Evolutionary conservation across 2,329 filamentous ascomycete genomes (phyloP), one percentile per base, ranked within the genome.

Genomic region (Penicillium aurantiogriseum): DNA sequence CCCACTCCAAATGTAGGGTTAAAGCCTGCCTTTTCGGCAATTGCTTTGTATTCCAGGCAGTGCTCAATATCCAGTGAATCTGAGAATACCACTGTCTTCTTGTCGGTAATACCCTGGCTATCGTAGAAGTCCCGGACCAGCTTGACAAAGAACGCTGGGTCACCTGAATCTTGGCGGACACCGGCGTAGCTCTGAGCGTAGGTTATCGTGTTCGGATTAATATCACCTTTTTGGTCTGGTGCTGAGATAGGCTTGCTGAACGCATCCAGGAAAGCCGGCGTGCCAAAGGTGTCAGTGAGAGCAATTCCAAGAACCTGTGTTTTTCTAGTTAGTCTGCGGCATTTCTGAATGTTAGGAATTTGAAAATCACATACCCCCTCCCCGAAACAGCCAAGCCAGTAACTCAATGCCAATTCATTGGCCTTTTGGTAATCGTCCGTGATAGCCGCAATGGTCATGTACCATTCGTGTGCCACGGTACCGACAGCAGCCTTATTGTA

Each of bases 391-490:
- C 88, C 87, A 35, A 96, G 85, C 94, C 94, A 99, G 72, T 95
- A 91, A 57, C 86, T 82, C 65, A 99, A 79, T 0, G 91, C 92
- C 62, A 88, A 83, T 73, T 96, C 91, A 38, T 92, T 96, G 3
- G 94, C 92, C 60, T 84, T 81, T 65, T 86, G 83, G 71, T 99
- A 99, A 75, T 97, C 85, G 61, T 91, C 83, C 5, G 88, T 90
- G 66, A 97, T 91, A 39, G 94, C 92, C 0, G 94, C 94, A 61
- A 96, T 93, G 42, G 91, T 92, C 94, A 99, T 99, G 80, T 97
- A 97, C 94, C 94, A 99, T 77, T 99, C 94, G 71, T 99, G 94
- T 0, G 94, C 94, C 2, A 91, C 87, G 0, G 94, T 99, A 5
- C 94, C 94, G 13, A 97, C 85, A 0, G 94, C 92, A 4, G 86